Evolutionary conservation across 352 stramenopile genomes (phyloP), one percentile per base, ranked within the genome.

Genomic region (Globisporangium camurandrum): DNA sequence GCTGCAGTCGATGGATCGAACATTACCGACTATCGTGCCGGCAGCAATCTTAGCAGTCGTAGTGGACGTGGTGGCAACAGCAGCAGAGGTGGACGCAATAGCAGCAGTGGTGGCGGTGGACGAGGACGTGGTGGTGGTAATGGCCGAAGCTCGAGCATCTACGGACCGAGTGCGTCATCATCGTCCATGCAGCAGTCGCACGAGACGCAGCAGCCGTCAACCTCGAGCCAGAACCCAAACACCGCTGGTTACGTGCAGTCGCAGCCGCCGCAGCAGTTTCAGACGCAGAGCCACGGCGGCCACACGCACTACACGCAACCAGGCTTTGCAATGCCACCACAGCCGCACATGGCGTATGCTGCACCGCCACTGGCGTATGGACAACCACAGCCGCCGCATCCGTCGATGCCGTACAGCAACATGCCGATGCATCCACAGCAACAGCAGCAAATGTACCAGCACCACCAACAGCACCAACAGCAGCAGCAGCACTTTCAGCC

Each of bases 231-330:
- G 30, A 12, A 8, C 14, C 30, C 30, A 16, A 1, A 8, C 14
- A 8, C 30, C 14, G 30, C 30, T 16, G 8, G 8, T 16, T 2
- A 8, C 8, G 9, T 12, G 30, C 8, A 8, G 30, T 34, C 14
- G 30, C 14, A 16, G 30, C 30, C 30, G 16, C 53, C 30, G 20
- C 53, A 52, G 19, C 31, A 49, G 30, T 59, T 74, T 46, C 70
- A 81, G 46, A 76, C 55, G 14, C 64, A 78, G 39, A 66, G 59
- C 17, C 58, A 65, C 47, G 70, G 70, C 17, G 70, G 70, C 4
- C 54, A 67, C 30, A 82, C 70, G 22, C 71, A 76, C 26, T 82
- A 79, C 51, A 82, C 70, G 36, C 68, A 78, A 26, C 66, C 70
- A n/a, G 56, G 56, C 17, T 60, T 49, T 3, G 56, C 20, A 49